Percentiles rank a stretch among this genome's conserved stretches.
These are phyloP conservation scores for Colletotrichum sp. DNA, from an alignment of 2,329 filamentous ascomycete species.

Conservation along the genomic window DNA sequence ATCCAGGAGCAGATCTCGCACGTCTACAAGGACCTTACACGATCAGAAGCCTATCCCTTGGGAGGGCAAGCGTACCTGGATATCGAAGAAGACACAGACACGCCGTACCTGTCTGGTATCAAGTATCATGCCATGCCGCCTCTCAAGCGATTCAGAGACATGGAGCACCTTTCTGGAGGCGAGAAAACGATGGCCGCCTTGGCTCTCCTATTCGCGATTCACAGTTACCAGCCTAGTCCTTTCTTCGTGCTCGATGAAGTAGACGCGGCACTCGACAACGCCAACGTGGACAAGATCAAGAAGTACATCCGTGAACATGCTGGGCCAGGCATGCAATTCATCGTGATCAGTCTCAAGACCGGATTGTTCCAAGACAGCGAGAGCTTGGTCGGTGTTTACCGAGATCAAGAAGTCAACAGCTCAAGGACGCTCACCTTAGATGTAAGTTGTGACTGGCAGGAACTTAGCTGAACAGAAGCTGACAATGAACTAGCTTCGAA, in stretches of 20 bases:
- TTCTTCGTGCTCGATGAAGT: slow-evolving; percentile 99
- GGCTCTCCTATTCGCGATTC: slow-evolving; percentile 94
- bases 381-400: slow-evolving; percentile 92
- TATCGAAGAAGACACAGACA: slow-evolving; percentile 91
- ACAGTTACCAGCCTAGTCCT: slow-evolving; percentile 92
- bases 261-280: slow-evolving; percentile 96
- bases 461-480: background rate
- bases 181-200: slow-evolving; percentile 99
- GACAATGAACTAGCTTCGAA: slow-evolving; percentile 9
- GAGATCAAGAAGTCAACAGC: slow-evolving; percentile 92
- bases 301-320: slow-evolving; percentile 96
- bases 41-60: slow-evolving; percentile 88
- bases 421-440: slow-evolving; percentile 91
- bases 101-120: slow-evolving; percentile 93
- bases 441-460: slow-evolving; percentile 67
- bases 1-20: slow-evolving; percentile 93
- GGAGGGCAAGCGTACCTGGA: slow-evolving; percentile 90
- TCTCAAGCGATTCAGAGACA: slow-evolving; percentile 96
- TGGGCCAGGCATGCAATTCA: slow-evolving; percentile 97
- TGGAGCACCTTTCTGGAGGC: slow-evolving; percentile 96
- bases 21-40: slow-evolving; percentile 95
- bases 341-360: slow-evolving; percentile 95
- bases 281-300: slow-evolving; percentile 94
- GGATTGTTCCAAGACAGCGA: slow-evolving; percentile 96
- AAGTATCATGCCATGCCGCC: slow-evolving; percentile 99